Evolutionary conservation across 805 yeast species (phyloP), one percentile per base, ranked within the genome.

Genomic region (Lachancea meyersii): DNA sequence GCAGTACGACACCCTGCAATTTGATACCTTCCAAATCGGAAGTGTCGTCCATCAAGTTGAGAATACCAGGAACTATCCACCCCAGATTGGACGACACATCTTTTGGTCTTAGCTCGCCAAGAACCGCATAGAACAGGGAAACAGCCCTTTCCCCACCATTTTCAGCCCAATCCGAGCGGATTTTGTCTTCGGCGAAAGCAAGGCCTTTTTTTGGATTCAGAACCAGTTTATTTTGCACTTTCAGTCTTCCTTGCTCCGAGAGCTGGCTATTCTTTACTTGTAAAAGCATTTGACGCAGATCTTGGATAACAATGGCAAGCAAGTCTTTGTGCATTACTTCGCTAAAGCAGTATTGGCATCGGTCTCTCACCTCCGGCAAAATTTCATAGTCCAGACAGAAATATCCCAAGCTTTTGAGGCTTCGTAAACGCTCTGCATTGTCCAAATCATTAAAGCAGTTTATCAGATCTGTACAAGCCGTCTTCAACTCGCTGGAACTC

Each of bases 1-100:
- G 41, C 17, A 60, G 34, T 7, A 45, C 13, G 3, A 58, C 60
- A 18, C 63, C 63, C 20, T 43, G 43, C 9, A 62, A 33, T 43
- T 55, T 57, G 1, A 61, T 48, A 11, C 49, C 46, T 8, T 35
- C 38, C 11, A 57, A 24, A 41, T 60, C 60, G 7, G 52, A 50
- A 1, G 62, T 54, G 41, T 60, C 59, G 38, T 61, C 65, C 34
- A 62, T 24, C 5, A 61, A 33, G 41, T 60, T 60, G 19, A 61
- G 41, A 10, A 62, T 56, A 2, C 63, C 64, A 2, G 67, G 65
- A 6, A 54, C 52, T 10, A 62, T 55, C 67, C 67, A 62, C 51
- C 61, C 49, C 17, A 62, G 31, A 45, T 61, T 54, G 2, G 54
- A 34, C 4, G 63, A 55, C 1, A 62, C 38, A n/a, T 54, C 46